Base-by-base conservation (phyloP, 1,284 basidiomycete species). In the Thecaphora thlaspeos region DNA sequence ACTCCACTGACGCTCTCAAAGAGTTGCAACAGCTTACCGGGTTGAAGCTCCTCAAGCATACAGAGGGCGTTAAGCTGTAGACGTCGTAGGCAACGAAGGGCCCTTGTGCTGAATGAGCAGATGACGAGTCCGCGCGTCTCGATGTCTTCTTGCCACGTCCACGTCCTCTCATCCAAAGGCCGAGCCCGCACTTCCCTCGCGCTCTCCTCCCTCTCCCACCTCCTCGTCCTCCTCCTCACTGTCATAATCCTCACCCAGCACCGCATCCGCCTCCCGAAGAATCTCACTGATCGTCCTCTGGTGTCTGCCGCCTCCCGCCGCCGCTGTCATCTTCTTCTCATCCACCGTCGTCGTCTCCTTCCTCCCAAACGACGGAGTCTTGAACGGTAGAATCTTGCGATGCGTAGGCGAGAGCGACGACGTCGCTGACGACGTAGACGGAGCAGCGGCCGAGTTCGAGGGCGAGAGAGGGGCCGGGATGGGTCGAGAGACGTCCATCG, bases 251-350 rank as follows among this genome's bases (percentile, higher is more conserved):
- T 51, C 43, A 42, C 50, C 45, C 46, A 68, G 44, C 30, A 59
- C 65, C 17, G 61, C 61, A 43, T 68, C 65, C 2, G 65, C 65
- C 22, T 68, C 65, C 12, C 65, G 37, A 10, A 68, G 54, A 23
- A 68, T 68, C 38, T 68, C 43, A 21, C 61, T 64, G 21, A 68
- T 68, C 43, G 61, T 68, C n/a, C 65, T 49, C 39, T 68, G 55
- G 43, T 65, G 65, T 30, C 11, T 11, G 15, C 40, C 8, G 41
- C 41, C 28, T 9, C 42, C 19, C 9, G 24, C 34, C 22, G 38
- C 49, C 28, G 14, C 21, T 11, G 37, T 23, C 41, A 9, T 44
- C 43, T 42, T 40, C 51, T 30, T 61, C 57, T 19, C 46, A 53
- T n/a, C 46, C 47, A 43, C 48, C 55, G 17, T 60, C 57, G 15